phyloP scores from a whole-genome alignment of 2,329 filamentous ascomycete genomes.

The Arthroderma sp. region DNA sequence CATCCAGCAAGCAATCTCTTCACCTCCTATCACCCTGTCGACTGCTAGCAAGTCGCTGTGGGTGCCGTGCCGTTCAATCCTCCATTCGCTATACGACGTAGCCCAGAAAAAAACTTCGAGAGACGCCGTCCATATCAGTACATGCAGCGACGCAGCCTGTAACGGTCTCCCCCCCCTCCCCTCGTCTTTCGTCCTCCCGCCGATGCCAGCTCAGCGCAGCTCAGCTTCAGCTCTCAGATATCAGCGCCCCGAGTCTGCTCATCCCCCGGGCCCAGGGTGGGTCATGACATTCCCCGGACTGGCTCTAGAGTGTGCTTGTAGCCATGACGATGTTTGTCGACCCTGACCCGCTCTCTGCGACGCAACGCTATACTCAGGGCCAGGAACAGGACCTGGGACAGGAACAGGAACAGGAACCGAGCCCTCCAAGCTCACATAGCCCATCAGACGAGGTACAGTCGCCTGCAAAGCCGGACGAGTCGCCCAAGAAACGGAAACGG shows the following conservation, averaged over 20 bases:
- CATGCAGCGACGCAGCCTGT: not conserved
- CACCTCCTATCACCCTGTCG: not conserved
- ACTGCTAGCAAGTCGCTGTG: not conserved
- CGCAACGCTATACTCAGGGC: not conserved
- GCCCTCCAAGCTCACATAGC: not conserved
- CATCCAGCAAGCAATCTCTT: not conserved
- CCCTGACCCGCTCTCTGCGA: not conserved
- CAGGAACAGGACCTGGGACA: not conserved
- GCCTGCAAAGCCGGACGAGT: constrained; percentile 6
- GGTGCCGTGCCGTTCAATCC: not conserved
- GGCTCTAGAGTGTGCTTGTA: constrained; percentile 3
- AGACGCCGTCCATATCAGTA: too few species aligned
- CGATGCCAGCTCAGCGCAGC: constrained; percentile 2
- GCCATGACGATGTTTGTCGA: constrained; percentile 3
- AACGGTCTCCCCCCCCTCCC: not conserved
- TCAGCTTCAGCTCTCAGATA: not conserved
- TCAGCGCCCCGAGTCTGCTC: not conserved
- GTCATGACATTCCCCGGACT: constrained; percentile 5
- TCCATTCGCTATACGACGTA: not conserved
- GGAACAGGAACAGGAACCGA: not conserved
- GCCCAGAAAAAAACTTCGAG: not conserved
- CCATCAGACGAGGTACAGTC: constrained; percentile 3
- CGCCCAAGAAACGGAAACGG: constrained; percentile 34
- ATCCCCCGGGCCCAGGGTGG: not conserved
- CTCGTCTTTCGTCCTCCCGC: not conserved